Conservation (phyloP, 768 basidiomycete species). For the Mycena floridula region DNA sequence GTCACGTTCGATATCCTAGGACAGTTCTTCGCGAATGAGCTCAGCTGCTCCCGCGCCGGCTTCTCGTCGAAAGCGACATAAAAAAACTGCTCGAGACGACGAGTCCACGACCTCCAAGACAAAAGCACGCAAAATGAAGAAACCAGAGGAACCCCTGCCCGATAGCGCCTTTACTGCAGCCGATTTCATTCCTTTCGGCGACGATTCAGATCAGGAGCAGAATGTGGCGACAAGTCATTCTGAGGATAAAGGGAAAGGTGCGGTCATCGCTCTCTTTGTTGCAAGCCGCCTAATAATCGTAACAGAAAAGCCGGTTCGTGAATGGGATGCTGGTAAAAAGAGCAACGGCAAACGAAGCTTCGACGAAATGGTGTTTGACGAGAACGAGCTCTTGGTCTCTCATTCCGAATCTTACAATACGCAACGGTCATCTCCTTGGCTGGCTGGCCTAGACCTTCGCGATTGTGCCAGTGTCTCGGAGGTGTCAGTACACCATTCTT, state of each 20-base stretch:
- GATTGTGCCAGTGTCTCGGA: slow-evolving; percentile 74
- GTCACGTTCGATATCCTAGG: too few species aligned
- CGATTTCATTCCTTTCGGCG: background rate
- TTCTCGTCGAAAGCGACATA: too few species aligned
- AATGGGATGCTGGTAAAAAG: slow-evolving; percentile 33
- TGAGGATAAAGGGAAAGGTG: background rate
- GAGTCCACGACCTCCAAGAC: too few species aligned
- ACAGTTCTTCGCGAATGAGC: too few species aligned
- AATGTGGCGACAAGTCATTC: background rate
- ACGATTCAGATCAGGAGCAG: background rate
- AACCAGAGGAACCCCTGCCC: too few species aligned
- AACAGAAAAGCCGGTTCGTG: slow-evolving; percentile 20
- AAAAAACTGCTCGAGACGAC: too few species aligned
- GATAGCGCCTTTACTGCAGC: too few species aligned
- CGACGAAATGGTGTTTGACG: slow-evolving; percentile 35
- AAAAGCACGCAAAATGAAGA: too few species aligned
- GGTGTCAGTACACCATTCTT: slow-evolving; percentile 47
- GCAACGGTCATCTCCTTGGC: slow-evolving; percentile 66
- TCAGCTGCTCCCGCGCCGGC: too few species aligned
- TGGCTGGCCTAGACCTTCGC: slow-evolving; percentile 63
- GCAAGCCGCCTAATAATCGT: background rate
- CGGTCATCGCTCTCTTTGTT: background rate
- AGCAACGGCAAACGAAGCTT: slow-evolving; percentile 21
- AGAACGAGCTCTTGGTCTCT: slow-evolving; percentile 36
- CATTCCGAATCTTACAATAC: slow-evolving; percentile 44